Conservation (phyloP, 106 monocot species). For the Allium fistulosum region DNA sequence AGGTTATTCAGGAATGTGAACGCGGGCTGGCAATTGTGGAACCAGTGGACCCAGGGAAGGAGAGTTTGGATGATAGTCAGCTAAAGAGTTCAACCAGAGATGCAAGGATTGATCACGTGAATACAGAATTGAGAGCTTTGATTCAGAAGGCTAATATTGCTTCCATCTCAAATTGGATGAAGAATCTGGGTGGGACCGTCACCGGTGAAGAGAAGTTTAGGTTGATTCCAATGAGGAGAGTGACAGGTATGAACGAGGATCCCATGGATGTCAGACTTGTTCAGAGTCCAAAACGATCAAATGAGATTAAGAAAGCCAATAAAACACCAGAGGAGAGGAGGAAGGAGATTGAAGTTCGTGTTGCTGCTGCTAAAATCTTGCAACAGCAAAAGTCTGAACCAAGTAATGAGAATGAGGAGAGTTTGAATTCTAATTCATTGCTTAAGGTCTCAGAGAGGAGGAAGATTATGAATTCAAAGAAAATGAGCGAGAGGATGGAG, state of each 20-base stretch:
- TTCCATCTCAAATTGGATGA: conserved; percentile 86
- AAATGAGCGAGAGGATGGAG: conserved; percentile 47
- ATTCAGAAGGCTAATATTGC: conserved; percentile 88
- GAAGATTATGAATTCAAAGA: conserved; percentile 38
- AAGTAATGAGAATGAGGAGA: background rate
- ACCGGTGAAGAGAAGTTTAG: conserved; percentile 70
- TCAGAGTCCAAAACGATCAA: conserved; percentile 49
- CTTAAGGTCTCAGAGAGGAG: conserved; percentile 35
- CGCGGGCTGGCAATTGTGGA: conserved; percentile 47
- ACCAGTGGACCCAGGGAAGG: conserved; percentile 72
- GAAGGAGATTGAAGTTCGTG: conserved; percentile 81
- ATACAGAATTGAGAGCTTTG: conserved; percentile 58
- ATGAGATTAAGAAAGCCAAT: conserved; percentile 81
- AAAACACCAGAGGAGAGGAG: conserved; percentile 81
- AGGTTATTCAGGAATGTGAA: conserved; percentile 66
- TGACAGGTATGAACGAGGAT: conserved; percentile 41
- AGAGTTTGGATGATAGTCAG: conserved; percentile 39
- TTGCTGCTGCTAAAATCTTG: conserved; percentile 57
- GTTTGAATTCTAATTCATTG: background rate
- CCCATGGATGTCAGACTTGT: conserved; percentile 60
- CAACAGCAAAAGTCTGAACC: conserved; percentile 22
- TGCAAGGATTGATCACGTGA: conserved; percentile 50
- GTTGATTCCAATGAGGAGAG: conserved; percentile 63
- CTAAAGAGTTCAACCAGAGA: conserved; percentile 31
- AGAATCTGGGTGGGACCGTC: conserved; percentile 23